Evolutionary conservation across 208 protist species (phyloP).

Genomic region (Trypanosoma cruzi): DNA sequence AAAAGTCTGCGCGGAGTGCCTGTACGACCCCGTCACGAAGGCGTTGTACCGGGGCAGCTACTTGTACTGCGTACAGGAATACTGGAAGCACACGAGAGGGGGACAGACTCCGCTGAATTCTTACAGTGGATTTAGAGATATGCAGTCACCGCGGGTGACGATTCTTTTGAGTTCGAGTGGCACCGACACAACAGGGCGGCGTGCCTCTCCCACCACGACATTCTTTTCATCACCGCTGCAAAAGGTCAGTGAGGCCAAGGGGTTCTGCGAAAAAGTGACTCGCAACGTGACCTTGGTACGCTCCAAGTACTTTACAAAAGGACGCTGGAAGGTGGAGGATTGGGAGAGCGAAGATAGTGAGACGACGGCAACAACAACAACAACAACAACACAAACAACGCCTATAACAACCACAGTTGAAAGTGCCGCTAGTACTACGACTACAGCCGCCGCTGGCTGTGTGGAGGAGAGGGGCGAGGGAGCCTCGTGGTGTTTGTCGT

Average conservation of each 20-base stretch:
- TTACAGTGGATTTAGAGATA: constrained; percentile 63
- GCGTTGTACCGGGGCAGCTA: constrained; percentile 53
- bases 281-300: constrained; percentile 39
- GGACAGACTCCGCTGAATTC: constrained; percentile 62
- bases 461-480: neutral
- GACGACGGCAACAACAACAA: neutral
- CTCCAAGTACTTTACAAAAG: constrained; percentile 63
- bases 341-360: constrained; percentile 18
- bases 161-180: constrained; percentile 24
- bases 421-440: too few relatives aligned
- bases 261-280: constrained; percentile 31
- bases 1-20: constrained; percentile 65
- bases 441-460: neutral
- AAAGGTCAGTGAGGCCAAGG: constrained; percentile 39
- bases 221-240: constrained; percentile 37
- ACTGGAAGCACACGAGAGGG: constrained; percentile 44
- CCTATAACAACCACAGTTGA: neutral
- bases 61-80: constrained; percentile 47
- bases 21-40: constrained; percentile 64
- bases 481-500: neutral
- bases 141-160: constrained; percentile 53
- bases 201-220: constrained; percentile 19
- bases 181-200: neutral
- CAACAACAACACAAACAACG: neutral
- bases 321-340: constrained; percentile 36